These are phyloP conservation scores for Cyberlindnera saturnus DNA, from an alignment of 805 yeast species.

Conservation along the genomic window DNA sequence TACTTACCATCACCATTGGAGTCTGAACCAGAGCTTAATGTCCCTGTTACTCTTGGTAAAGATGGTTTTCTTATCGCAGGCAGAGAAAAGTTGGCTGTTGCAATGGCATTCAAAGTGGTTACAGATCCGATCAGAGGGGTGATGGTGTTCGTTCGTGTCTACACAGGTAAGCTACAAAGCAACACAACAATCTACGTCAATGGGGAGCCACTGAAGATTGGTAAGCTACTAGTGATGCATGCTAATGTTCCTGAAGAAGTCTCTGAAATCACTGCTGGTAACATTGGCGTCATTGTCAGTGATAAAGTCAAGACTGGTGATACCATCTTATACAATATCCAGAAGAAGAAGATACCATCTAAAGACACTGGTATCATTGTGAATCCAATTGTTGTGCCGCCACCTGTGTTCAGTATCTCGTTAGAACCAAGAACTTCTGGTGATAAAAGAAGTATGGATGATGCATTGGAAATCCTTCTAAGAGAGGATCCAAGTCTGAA, in stretches of 20 bases:
- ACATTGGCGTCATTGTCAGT: conserved; percentile 69
- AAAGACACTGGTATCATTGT: conserved; percentile 42
- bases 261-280: conserved; percentile 57
- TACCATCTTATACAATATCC: conserved; percentile 63
- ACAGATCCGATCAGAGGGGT: conserved; percentile 80
- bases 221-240: conserved; percentile 74
- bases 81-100: conserved; percentile 58
- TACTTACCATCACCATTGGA: conserved; percentile 83
- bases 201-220: conserved; percentile 57
- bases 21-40: conserved; percentile 46
- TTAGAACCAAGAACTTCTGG: conserved; percentile 81
- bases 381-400: conserved; percentile 79
- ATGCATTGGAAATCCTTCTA: conserved; percentile 57
- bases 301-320: conserved; percentile 84
- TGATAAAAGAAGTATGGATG: conserved; percentile 68
- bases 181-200: conserved; percentile 64
- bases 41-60: conserved; percentile 35
- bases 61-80: conserved; percentile 48
- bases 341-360: conserved; percentile 44
- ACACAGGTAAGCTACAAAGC: conserved; percentile 67
- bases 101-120: conserved; percentile 87
- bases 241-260: conserved; percentile 83
- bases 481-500: conserved; percentile 88
- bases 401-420: conserved; percentile 85
- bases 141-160: conserved; percentile 82